phyloP scores from a whole-genome alignment of 768 basidiomycete species.

The Mycena vulgaris region DNA sequence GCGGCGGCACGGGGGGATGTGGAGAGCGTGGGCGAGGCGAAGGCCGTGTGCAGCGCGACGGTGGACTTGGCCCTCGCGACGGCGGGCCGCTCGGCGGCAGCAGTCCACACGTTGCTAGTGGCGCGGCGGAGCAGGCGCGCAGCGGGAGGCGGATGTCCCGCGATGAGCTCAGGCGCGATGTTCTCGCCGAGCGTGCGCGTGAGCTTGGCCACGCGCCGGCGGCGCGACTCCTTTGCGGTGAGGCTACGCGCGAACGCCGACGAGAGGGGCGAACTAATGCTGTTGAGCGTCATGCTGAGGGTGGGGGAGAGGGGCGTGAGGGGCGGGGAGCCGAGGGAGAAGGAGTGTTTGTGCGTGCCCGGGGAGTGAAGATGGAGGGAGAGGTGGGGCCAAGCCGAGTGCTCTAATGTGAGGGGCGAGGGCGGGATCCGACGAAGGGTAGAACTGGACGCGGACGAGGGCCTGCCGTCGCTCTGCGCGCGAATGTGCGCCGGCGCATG shows the following conservation, averaged over 20 bases:
- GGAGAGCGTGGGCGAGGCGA: neutral
- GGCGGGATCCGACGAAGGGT: neutral
- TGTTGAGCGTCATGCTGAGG: conserved; percentile 20
- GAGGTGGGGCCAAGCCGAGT: neutral
- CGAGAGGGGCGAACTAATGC: neutral
- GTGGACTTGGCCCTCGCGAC: neutral
- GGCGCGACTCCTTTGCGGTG: conserved; percentile 17
- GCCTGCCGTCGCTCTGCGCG: neutral
- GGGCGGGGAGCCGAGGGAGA: neutral
- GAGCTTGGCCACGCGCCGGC: conserved; percentile 32
- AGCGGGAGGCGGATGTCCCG: neutral
- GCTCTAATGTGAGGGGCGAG: neutral
- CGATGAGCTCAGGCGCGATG: conserved; percentile 29
- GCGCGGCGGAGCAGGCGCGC: neutral
- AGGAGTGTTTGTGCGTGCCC: neutral
- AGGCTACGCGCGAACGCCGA: neutral
- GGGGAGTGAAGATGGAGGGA: conserved; percentile 8
- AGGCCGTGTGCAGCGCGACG: neutral
- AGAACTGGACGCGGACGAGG: neutral
- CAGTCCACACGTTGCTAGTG: neutral
- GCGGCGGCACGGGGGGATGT: neutral
- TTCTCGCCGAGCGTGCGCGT: conserved; percentile 31
- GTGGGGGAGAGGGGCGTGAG: conserved; percentile 26
- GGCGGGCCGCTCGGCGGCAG: neutral
- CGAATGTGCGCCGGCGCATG: no score